These are phyloP conservation scores for Skeletonema costatum DNA, from an alignment of 108 stramenopile species.

Conservation along the genomic window DNA sequence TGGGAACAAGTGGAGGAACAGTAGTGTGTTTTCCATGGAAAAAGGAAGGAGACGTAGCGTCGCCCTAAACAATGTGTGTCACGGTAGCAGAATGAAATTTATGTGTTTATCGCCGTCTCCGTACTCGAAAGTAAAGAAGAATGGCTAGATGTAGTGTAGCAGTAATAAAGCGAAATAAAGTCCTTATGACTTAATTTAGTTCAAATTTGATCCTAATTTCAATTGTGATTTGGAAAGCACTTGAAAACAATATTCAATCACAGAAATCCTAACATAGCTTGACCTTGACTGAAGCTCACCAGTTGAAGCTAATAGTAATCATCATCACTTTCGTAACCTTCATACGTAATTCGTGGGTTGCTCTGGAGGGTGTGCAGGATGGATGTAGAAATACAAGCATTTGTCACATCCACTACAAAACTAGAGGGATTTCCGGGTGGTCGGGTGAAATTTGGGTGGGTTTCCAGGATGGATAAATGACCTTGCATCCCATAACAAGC, in stretches of 20 bases:
- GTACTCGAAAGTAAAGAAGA: background rate
- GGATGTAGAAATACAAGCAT: background rate
- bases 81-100: background rate
- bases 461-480: background rate
- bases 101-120: background rate
- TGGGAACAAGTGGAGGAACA: conserved; percentile 39
- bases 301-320: background rate
- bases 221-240: too few species aligned
- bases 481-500: background rate
- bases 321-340: background rate
- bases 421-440: background rate
- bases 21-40: conserved; percentile 79
- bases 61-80: background rate
- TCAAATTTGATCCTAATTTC: too few species aligned
- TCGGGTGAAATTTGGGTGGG: background rate
- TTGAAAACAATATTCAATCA: too few species aligned
- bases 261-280: too few species aligned
- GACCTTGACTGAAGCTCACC: too few species aligned
- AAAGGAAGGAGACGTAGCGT: background rate
- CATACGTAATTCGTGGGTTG: background rate
- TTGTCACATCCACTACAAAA: background rate
- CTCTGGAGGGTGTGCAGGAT: background rate
- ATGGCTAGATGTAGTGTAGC: too few species aligned
- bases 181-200: too few species aligned
- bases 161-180: too few species aligned